phyloP scores from a whole-genome alignment of 305 asterid species.

The Rubia tinctorum region DNA sequence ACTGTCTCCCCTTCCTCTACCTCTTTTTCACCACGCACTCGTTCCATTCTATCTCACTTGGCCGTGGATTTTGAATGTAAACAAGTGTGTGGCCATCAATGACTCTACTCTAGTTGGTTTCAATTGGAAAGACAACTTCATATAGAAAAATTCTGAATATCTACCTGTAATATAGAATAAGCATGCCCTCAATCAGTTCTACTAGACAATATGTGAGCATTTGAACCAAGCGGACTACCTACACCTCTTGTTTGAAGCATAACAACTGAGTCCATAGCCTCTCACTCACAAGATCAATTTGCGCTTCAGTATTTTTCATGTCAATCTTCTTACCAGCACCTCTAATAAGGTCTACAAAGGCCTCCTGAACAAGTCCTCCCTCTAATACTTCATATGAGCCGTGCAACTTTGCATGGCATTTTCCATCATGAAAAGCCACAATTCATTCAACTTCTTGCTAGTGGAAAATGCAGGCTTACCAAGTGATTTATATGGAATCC shows the following conservation, averaged over 20 bases:
- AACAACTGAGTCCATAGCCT: conserved; percentile 93
- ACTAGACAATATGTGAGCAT: conserved; percentile 90
- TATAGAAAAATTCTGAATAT: not conserved
- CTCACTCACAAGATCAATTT: conserved; percentile 97
- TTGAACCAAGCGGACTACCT: conserved; percentile 99
- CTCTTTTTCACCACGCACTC: conserved; percentile 24
- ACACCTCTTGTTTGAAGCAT: conserved; percentile 95
- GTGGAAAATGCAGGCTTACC: conserved; percentile 99
- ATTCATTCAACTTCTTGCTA: conserved; percentile 85
- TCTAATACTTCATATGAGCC: conserved; percentile 98
- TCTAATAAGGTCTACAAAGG: conserved; percentile 98
- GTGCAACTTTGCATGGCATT: conserved; percentile 98
- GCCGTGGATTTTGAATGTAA: conserved; percentile 98
- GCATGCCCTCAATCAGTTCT: conserved; percentile 99
- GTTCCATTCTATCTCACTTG: conserved; percentile 97
- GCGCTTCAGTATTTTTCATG: conserved; percentile 98
- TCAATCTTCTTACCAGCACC: conserved; percentile 99
- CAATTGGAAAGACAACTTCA: conserved; percentile 11
- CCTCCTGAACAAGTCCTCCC: conserved; percentile 99
- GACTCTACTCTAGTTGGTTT: conserved; percentile 38
- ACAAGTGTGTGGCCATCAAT: conserved; percentile 90
- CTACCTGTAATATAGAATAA: conserved; percentile 93
- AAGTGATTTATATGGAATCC: conserved; percentile 99
- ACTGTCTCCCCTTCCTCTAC: too few species aligned
- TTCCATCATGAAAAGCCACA: conserved; percentile 93